Evolutionary conservation across 306 rosid genomes (phyloP).

Genomic region (Ormosia emarginata): DNA sequence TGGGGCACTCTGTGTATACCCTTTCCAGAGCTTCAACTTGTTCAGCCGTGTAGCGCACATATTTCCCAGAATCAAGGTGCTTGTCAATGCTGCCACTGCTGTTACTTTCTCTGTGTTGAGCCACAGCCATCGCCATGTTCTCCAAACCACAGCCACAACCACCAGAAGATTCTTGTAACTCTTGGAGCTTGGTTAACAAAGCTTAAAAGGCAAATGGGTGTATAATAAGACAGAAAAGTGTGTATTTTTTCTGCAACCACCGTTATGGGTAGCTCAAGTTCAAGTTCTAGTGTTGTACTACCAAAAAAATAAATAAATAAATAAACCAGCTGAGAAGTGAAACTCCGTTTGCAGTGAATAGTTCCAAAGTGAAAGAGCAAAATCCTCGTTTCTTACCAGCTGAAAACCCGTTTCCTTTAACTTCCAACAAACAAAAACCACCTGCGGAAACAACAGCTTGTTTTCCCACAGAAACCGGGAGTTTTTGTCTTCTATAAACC

Average conservation of each 20-base stretch:
- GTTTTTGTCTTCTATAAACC: not conserved
- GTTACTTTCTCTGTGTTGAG: slow-evolving; percentile 57
- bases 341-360: not conserved
- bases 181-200: slow-evolving; percentile 23
- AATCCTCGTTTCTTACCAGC: not conserved
- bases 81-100: slow-evolving; percentile 60
- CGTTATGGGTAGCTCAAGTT: slow-evolving; percentile 8
- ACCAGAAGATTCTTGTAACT: not conserved
- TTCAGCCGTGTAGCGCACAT: slow-evolving; percentile 67
- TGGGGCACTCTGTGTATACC: slow-evolving; percentile 69
- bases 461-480: not conserved
- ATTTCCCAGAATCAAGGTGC: slow-evolving; percentile 69
- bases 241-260: not conserved
- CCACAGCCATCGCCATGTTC: slow-evolving; percentile 67
- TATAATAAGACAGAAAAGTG: slow-evolving; percentile 18
- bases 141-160: not conserved
- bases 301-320: too few species aligned
- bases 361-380: not conserved
- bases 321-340: not conserved
- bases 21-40: slow-evolving; percentile 78
- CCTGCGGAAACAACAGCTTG: not conserved
- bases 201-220: slow-evolving; percentile 20
- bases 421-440: not conserved
- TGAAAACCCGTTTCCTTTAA: not conserved
- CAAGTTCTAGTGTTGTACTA: not conserved